Evolutionary conservation across 257 asterid species (phyloP).

Genomic region (Datura wrightii): DNA sequence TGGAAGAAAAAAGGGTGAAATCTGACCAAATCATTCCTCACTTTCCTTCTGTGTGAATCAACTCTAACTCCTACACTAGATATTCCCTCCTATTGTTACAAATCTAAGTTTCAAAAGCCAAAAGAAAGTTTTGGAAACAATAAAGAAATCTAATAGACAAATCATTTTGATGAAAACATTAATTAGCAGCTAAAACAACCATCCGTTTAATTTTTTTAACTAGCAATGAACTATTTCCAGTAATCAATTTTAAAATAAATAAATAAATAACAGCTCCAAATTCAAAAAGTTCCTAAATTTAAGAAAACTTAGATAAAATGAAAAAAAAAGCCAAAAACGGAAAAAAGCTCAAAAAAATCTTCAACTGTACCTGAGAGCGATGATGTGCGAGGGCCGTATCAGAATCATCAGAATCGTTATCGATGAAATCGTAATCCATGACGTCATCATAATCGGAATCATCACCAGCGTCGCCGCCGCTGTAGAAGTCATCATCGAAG

Average conservation of each 20-base stretch:
- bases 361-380: conserved; percentile 68
- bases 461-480: conserved; percentile 57
- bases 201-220: neutral
- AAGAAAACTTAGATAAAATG: neutral
- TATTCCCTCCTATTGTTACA: neutral
- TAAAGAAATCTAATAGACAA: neutral
- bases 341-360: neutral
- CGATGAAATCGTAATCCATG: conserved; percentile 74
- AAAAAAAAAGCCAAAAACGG: neutral
- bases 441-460: conserved; percentile 71
- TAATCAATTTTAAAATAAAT: neutral
- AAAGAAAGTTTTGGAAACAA: neutral
- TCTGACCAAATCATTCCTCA: conserved; percentile 7
- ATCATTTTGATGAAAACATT: neutral
- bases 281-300: neutral
- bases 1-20: neutral
- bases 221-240: conserved; percentile 12
- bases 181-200: neutral
- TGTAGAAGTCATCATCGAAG: conserved; percentile 58
- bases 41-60: neutral
- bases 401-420: conserved; percentile 78
- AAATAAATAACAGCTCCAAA: neutral
- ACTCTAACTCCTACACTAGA: neutral
- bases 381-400: conserved; percentile 59
- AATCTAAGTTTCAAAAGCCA: conserved; percentile 1